Base-by-base conservation (phyloP, 2,329 filamentous ascomycete species). In the Diaporthe longicolla region DNA sequence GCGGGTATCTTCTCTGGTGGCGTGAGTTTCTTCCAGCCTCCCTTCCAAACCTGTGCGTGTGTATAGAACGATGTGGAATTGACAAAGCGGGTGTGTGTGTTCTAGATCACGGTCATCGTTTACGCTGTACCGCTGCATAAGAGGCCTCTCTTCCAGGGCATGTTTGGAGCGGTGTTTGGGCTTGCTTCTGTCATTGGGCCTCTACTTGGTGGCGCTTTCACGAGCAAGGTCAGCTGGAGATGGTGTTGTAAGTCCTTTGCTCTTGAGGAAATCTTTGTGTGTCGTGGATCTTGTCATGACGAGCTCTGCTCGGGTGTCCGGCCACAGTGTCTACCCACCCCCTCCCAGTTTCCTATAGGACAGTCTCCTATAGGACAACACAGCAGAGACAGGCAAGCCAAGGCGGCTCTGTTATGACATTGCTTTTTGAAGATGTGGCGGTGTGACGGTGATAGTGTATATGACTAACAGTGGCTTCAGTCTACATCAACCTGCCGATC, bases 401-500 rank as follows among this genome's bases (percentile, higher is more conserved):
- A 2, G 37, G 37, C 5, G 37, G 7, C 11, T 40, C 37, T 40
- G 37, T 11, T 40, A 40, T 40, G 37, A 40, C 11, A 40, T 40
- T 13, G 11, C 37, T 13, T 11, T 40, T 13, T 11, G 9, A 10
- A 40, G 37, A 40, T 40, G 37, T 40, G 37, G 8, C 11, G 11
- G 11, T 40, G n/a, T n/a, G n/a, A n/a, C n/a, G n/a, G n/a, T n/a
- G n/a, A n/a, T n/a, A 15, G 37, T 40, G 37, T n/a, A 40, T 40
- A 11, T 61, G 32, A 43, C 69, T 50, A 13, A 54, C 5, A 4
- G 17, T 1, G 4, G 15, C 17, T 21, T 24, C 8, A 71, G 69
- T 85, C 74, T 84, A 83, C 68, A 81, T 85, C 77, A 84, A 85
- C 76, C 77, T 84, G 29, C 82, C 82, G 21, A 78, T 85, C 26